Evolutionary conservation across 768 basidiomycete genomes (phyloP).

Genomic region (Lentinula guzmanii): DNA sequence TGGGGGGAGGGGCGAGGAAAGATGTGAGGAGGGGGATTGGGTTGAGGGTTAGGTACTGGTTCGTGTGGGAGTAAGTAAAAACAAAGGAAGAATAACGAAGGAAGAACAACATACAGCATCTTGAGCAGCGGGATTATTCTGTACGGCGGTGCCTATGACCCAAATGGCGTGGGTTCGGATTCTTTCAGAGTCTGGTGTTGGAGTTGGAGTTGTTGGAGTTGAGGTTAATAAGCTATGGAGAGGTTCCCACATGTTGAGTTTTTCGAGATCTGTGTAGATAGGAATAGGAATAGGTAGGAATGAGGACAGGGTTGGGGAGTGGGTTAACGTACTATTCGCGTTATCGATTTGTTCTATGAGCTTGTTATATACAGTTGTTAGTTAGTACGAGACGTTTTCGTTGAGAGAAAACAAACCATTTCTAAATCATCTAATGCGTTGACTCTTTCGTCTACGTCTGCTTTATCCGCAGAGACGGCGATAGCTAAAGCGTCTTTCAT

Average conservation of each 20-base stretch:
- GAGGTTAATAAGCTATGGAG: constrained; percentile 55
- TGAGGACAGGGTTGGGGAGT: neutral
- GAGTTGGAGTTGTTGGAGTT: constrained; percentile 6
- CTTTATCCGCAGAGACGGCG: constrained; percentile 44
- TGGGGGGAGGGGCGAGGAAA: constrained; percentile 48
- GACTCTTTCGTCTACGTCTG: constrained; percentile 53
- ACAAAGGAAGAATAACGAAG: no score
- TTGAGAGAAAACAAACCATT: constrained; percentile 49
- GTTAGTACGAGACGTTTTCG: no score
- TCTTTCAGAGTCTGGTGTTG: constrained; percentile 38
- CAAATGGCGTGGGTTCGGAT: constrained; percentile 70
- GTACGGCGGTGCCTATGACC: constrained; percentile 85
- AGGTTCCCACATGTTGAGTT: constrained; percentile 74
- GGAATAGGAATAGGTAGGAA: constrained; percentile 1
- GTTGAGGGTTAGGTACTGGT: constrained; percentile 55
- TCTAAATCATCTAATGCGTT: constrained; percentile 79
- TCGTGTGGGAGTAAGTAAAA: neutral
- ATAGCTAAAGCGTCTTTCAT: constrained; percentile 78
- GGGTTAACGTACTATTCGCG: constrained; percentile 56
- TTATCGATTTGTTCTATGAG: constrained; percentile 88
- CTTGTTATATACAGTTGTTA: constrained; percentile 29
- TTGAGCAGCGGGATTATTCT: constrained; percentile 87
- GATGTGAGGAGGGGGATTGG: constrained; percentile 62
- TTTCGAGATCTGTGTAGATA: constrained; percentile 54
- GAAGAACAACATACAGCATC: constrained; percentile 38